Conservation (phyloP, 1,284 basidiomycete species). For the Cutaneotrichosporon sp. region DNA sequence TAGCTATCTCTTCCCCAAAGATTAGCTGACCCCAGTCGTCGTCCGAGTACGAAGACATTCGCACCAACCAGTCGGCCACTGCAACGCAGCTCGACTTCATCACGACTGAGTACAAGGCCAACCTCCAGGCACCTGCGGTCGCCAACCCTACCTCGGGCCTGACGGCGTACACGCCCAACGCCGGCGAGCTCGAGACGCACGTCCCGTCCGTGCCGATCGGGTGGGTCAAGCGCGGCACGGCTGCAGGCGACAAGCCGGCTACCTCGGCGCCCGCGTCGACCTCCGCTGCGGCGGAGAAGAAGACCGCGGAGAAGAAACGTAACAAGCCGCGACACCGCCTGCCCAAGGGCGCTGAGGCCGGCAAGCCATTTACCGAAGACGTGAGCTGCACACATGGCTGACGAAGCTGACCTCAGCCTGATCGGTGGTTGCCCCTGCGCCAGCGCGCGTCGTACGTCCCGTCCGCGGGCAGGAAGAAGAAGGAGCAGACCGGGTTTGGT, state of each 20-base stretch:
- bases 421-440: slow-evolving; percentile 44
- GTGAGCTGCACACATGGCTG: slow-evolving; percentile 32
- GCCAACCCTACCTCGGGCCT: slow-evolving; percentile 12
- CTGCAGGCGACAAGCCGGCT: slow-evolving; percentile 1
- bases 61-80: slow-evolving; percentile 72
- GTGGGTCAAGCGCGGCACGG: slow-evolving; percentile 27
- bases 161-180: slow-evolving; percentile 17
- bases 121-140: slow-evolving; percentile 25
- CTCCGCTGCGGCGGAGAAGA: slow-evolving; percentile 7
- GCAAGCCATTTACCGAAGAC: slow-evolving; percentile 38
- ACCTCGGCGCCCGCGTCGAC: slow-evolving; percentile 5
- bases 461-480: slow-evolving; percentile 45
- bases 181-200: slow-evolving; percentile 35
- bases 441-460: slow-evolving; percentile 37
- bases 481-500: slow-evolving; percentile 25
- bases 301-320: slow-evolving; percentile 11
- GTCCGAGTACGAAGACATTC: slow-evolving; percentile 78
- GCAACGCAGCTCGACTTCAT: slow-evolving; percentile 76
- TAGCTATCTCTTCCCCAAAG: background rate
- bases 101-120: slow-evolving; percentile 59
- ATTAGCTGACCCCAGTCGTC: slow-evolving; percentile 55
- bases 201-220: slow-evolving; percentile 39
- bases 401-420: slow-evolving; percentile 30
- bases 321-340: slow-evolving; percentile 39
- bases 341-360: slow-evolving; percentile 37